Conservation (phyloP, 2,329 filamentous ascomycete species). For the Aspergillus quadrilineatus region DNA sequence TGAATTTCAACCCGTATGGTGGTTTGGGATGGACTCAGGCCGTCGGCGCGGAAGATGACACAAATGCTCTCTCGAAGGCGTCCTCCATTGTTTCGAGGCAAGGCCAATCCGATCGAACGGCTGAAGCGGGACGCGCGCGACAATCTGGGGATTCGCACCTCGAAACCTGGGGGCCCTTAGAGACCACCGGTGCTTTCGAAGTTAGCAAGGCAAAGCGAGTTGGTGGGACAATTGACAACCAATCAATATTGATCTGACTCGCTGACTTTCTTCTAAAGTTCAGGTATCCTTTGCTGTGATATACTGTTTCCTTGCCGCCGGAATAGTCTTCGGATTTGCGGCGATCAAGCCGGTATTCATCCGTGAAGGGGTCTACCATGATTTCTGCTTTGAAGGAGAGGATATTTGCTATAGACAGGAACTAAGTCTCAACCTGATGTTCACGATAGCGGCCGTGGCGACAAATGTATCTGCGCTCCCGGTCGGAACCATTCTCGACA, state of each 20-base stretch:
- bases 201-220: slow-evolving; percentile 55
- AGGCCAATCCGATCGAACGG: slow-evolving; percentile 19
- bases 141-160: slow-evolving; percentile 18
- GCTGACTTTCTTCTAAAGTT: slow-evolving; percentile 43
- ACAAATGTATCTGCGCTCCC: slow-evolving; percentile 86
- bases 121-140: slow-evolving; percentile 8
- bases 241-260: too few relatives aligned
- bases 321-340: slow-evolving; percentile 79
- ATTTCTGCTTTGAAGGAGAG: slow-evolving; percentile 59
- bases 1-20: slow-evolving; percentile 46
- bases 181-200: slow-evolving; percentile 51
- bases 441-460: slow-evolving; percentile 81
- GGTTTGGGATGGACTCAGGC: slow-evolving; percentile 39
- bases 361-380: slow-evolving; percentile 68
- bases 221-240: slow-evolving; percentile 39
- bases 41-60: slow-evolving; percentile 29
- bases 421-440: slow-evolving; percentile 78
- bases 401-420: slow-evolving; percentile 60
- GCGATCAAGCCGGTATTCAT: slow-evolving; percentile 79
- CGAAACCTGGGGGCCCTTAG: slow-evolving; percentile 19
- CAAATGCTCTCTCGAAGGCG: slow-evolving; percentile 21
- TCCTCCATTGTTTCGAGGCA: slow-evolving; percentile 25
- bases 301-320: slow-evolving; percentile 75
- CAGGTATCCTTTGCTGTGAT: slow-evolving; percentile 69
- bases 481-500: slow-evolving; percentile 80